Base-by-base conservation (phyloP, 1,284 basidiomycete genomes). In the Acaromyces ingoldii region DNA sequence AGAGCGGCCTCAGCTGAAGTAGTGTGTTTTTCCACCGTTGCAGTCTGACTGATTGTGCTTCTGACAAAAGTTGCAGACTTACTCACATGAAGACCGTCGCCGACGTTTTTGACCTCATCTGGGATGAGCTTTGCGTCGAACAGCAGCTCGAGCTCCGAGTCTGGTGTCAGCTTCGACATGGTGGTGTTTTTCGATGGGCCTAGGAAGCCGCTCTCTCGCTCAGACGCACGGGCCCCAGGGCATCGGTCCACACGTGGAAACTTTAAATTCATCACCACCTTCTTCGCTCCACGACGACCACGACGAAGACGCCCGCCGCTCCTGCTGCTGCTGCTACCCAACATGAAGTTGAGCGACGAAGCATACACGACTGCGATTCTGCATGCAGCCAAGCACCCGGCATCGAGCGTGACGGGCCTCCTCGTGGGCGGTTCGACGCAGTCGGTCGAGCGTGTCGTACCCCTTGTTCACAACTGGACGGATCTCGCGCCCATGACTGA, bases 1-100 rank as follows among this genome's bases (percentile, higher is more conserved):
- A 83, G 11, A 97, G 81, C 0, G 93, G 93, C 19, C 93, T 89
- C 22, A 95, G 83, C 88, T 93, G 69, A 13, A 11, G 21, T 11
- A 9, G 33, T n/a, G n/a, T n/a, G n/a, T n/a, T n/a, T 10, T 7
- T 11, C 11, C 10, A 51, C 26, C 13, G 31, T 24, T 17, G 30
- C 13, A 28, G 13, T 26, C 10, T n/a, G 25, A 50, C 22, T 6
- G 28, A 42, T 9, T 13, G 24, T 30, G 33, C 4, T 47, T 5
- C 21, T 13, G 24, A 10, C 4, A 74, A 21, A 2, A 49, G 52
- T 10, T 69, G 42, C 22, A 49, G 44, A 49, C 63, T 29, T 19
- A 77, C 79, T 41, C 77, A 85, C 80, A 77, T 85, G 80, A 53
- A 84, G 76, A 52, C 81, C 79, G 49, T 79, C 56, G 24, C 82